These are phyloP conservation scores for Fraxinus dipetala DNA, from an alignment of 305 asterid genomes.

Conservation along the genomic window DNA sequence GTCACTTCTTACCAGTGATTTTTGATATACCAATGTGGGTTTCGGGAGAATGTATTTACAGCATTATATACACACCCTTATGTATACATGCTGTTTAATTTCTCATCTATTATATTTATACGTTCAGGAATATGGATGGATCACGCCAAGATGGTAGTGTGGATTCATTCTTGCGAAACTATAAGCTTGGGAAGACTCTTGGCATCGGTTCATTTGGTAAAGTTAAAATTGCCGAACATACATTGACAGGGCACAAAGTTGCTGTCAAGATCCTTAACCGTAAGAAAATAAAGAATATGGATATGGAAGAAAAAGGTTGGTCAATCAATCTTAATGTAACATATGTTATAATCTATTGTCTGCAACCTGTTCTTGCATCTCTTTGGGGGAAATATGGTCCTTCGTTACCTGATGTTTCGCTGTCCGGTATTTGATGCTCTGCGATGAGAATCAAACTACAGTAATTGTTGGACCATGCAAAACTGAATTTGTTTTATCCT, in stretches of 20 bases:
- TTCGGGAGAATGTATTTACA: slow-evolving; percentile 1
- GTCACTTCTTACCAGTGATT: not conserved
- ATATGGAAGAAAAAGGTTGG: slow-evolving; percentile 94
- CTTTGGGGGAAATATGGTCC: slow-evolving; percentile 1
- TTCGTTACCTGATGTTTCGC: not conserved
- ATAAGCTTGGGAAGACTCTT: slow-evolving; percentile 90
- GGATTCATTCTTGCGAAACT: slow-evolving; percentile 70
- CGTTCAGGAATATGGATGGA: slow-evolving; percentile 71
- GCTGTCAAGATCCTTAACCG: slow-evolving; percentile 94
- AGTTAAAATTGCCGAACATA: slow-evolving; percentile 90
- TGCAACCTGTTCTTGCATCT: not conserved
- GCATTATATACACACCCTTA: not conserved
- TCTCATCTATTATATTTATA: slow-evolving; percentile 7
- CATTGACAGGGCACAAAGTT: slow-evolving; percentile 78
- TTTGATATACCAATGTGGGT: not conserved
- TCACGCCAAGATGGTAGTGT: slow-evolving; percentile 51
- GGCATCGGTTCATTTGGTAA: slow-evolving; percentile 95
- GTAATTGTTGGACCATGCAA: not conserved
- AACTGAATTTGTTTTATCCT: slow-evolving; percentile 1
- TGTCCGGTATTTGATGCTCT: not conserved
- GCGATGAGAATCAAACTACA: not conserved
- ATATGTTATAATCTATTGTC: slow-evolving; percentile 1
- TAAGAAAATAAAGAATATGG: slow-evolving; percentile 79
- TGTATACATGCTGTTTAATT: slow-evolving; percentile 5
- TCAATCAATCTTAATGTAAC: slow-evolving; percentile 1